A percentile compares a stretch with the other conserved stretches of the same genome.
phyloP scores from a whole-genome alignment of 2,329 filamentous ascomycete genomes.

The Aspergillus luchuensis region DNA sequence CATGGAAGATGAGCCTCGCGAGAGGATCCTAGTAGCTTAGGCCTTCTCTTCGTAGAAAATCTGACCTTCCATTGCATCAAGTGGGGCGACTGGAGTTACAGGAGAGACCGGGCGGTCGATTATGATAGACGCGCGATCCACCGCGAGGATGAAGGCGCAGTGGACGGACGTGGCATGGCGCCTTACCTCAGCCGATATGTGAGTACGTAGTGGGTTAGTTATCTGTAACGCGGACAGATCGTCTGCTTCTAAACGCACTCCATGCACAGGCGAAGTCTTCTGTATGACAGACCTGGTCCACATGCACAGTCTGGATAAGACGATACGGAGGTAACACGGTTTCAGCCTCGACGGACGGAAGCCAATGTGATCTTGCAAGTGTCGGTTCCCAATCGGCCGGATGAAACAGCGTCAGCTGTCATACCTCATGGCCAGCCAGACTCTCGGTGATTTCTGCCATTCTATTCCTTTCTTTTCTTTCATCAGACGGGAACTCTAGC shows the following conservation, averaged over 20 bases:
- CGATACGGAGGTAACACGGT: conserved; percentile 6
- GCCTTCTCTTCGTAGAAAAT: not conserved
- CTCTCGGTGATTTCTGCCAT: not conserved
- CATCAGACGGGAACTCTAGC: not conserved
- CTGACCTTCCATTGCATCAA: not conserved
- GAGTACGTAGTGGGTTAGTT: not conserved
- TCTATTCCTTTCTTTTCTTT: not conserved
- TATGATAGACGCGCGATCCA: not conserved
- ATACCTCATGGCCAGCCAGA: not conserved
- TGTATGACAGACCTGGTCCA: not conserved
- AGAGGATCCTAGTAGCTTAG: not conserved
- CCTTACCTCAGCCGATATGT: not conserved
- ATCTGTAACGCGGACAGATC: not conserved
- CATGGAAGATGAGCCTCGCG: not conserved
- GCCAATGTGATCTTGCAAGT: not conserved
- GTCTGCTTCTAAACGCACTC: not conserved
- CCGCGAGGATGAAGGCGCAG: not conserved
- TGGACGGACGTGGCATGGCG: not conserved
- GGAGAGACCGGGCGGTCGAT: not conserved
- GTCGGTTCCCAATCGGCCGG: conserved; percentile 14
- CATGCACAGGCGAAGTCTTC: not conserved
- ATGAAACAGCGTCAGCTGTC: conserved; percentile 17
- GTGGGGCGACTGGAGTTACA: not conserved
- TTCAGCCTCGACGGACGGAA: conserved; percentile 9
- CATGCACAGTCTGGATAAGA: not conserved